These are phyloP conservation scores for Panellus pusillus DNA, from an alignment of 768 basidiomycete genomes.

Conservation along the genomic window DNA sequence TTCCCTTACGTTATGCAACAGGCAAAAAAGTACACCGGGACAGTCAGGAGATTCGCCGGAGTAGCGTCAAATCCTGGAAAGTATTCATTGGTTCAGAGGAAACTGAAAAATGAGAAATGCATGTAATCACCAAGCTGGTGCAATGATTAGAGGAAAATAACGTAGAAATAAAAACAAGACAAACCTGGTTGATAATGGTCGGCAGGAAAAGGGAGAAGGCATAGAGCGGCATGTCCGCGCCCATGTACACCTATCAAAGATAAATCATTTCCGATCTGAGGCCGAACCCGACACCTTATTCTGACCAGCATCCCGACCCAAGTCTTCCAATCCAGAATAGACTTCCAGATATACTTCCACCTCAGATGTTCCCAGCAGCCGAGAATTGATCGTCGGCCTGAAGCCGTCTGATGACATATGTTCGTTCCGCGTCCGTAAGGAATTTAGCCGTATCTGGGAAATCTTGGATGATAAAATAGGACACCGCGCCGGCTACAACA, in stretches of 20 bases:
- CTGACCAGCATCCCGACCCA: slow-evolving; percentile 43
- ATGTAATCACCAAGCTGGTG: slow-evolving; percentile 39
- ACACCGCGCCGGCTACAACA: slow-evolving; percentile 60
- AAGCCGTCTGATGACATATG: slow-evolving; percentile 62
- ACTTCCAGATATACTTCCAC: slow-evolving; percentile 57
- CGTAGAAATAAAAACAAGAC: slow-evolving; percentile 20
- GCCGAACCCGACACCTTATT: neutral
- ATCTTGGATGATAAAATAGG: slow-evolving; percentile 80
- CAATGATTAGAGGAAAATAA: slow-evolving; percentile 2
- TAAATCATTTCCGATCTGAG: too few species aligned
- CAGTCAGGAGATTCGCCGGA: slow-evolving; percentile 72
- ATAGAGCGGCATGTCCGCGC: slow-evolving; percentile 67
- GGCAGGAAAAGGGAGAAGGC: slow-evolving; percentile 79
- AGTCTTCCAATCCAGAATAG: slow-evolving; percentile 73
- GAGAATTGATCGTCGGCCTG: slow-evolving; percentile 71
- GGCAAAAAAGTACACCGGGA: slow-evolving; percentile 74
- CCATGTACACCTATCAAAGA: slow-evolving; percentile 39
- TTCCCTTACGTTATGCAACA: slow-evolving; percentile 57
- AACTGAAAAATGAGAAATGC: neutral
- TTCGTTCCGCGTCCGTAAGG: slow-evolving; percentile 68
- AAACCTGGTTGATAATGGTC: slow-evolving; percentile 70
- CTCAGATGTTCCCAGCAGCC: slow-evolving; percentile 63
- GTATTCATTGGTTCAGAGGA: neutral
- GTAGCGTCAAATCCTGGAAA: slow-evolving; percentile 62
- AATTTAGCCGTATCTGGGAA: slow-evolving; percentile 83